phyloP scores from a whole-genome alignment of 139 green algal genomes.

The Nannochloris sp. region DNA sequence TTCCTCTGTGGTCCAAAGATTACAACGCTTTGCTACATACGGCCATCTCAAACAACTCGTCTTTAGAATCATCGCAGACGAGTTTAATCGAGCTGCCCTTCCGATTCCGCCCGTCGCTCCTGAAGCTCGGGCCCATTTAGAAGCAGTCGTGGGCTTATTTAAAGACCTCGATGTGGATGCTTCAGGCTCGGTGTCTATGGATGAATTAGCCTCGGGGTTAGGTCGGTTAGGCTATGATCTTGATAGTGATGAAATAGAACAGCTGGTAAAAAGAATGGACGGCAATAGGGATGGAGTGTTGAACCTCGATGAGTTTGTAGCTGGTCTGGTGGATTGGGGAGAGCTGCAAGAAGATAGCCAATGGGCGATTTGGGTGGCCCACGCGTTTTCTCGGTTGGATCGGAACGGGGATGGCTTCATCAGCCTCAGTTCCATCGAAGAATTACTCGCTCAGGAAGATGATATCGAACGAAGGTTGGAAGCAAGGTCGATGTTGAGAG shows the following conservation, averaged over 20 bases:
- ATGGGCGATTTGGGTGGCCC: slow-evolving; percentile 34
- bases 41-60: slow-evolving; percentile 85
- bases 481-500: slow-evolving; percentile 75
- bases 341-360: slow-evolving; percentile 36
- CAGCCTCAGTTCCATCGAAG: slow-evolving; percentile 65
- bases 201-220: slow-evolving; percentile 67
- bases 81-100: background rate
- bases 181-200: slow-evolving; percentile 56
- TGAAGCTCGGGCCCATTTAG: background rate
- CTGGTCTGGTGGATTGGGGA: slow-evolving; percentile 76
- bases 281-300: slow-evolving; percentile 61
- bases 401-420: slow-evolving; percentile 76
- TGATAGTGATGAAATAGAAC: slow-evolving; percentile 48
- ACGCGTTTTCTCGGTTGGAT: slow-evolving; percentile 72
- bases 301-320: slow-evolving; percentile 72
- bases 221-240: slow-evolving; percentile 53
- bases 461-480: slow-evolving; percentile 29
- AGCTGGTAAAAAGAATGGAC: slow-evolving; percentile 60
- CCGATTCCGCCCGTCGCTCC: slow-evolving; percentile 2
- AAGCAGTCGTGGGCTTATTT: slow-evolving; percentile 34
- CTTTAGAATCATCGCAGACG: slow-evolving; percentile 71
- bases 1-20: slow-evolving; percentile 52
- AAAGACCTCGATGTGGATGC: slow-evolving; percentile 60
- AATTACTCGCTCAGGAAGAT: slow-evolving; percentile 38
- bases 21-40: slow-evolving; percentile 90